phyloP scores from a whole-genome alignment of 179 eudicot species.

The Heliamphora pulchella region DNA sequence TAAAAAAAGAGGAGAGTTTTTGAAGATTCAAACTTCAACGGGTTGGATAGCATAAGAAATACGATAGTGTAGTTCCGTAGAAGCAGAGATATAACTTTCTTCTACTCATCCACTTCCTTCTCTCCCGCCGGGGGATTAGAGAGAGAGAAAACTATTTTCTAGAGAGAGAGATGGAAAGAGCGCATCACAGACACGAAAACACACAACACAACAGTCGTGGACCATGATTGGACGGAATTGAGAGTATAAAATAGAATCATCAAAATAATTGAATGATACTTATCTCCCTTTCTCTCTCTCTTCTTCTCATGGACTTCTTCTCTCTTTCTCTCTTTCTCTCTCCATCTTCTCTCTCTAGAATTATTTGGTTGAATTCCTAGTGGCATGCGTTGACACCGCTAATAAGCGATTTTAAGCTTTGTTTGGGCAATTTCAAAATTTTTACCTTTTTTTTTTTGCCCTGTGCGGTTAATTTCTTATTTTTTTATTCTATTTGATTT shows the following conservation, averaged over 20 bases:
- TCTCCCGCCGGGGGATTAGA: slow-evolving; percentile 42
- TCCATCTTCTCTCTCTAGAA: slow-evolving; percentile 18
- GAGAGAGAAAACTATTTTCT: slow-evolving; percentile 13
- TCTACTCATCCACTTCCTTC: slow-evolving; percentile 54
- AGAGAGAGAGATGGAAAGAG: slow-evolving; percentile 7
- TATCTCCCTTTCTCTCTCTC: slow-evolving; percentile 11
- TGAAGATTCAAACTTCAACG: slow-evolving; percentile 8
- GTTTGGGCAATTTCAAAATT: too few relatives aligned
- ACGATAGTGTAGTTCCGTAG: slow-evolving; percentile 33
- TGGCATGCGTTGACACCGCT: slow-evolving; percentile 32
- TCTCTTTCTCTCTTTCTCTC: slow-evolving; percentile 1
- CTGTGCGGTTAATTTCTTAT: too few relatives aligned
- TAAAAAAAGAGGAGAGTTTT: neutral
- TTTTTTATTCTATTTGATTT: too few relatives aligned
- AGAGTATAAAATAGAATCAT: neutral
- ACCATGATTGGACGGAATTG: slow-evolving; percentile 24
- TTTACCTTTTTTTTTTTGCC: too few relatives aligned
- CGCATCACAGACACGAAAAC: neutral
- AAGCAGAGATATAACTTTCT: slow-evolving; percentile 42
- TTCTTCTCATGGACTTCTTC: neutral
- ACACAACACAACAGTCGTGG: neutral
- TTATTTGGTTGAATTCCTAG: slow-evolving; percentile 25
- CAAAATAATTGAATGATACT: slow-evolving; percentile 12
- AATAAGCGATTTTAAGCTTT: too few relatives aligned
- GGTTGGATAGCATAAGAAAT: neutral